Percentiles rank a stretch among this genome's conserved stretches.
These are phyloP conservation scores for Cucumis hystrix DNA, from an alignment of 306 rosid species.

Conservation along the genomic window DNA sequence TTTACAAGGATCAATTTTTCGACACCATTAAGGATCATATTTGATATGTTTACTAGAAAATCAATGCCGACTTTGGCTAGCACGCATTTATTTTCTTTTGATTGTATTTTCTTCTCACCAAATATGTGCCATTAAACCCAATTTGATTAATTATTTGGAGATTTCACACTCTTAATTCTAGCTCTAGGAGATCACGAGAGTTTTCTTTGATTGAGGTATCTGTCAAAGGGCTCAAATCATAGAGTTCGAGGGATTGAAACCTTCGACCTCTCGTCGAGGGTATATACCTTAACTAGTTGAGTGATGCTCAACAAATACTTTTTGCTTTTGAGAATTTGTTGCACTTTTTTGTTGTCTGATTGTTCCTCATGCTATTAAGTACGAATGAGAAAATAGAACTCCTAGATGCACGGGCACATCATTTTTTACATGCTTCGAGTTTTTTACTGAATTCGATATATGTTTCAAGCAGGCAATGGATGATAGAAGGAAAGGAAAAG, in stretches of 20 bases:
- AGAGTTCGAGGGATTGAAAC: not conserved
- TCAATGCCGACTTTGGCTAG: not conserved
- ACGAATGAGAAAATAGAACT: not conserved
- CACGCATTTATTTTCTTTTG: not conserved
- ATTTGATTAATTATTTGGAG: not conserved
- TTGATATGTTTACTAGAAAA: not conserved
- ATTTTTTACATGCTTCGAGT: not conserved
- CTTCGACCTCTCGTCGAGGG: not conserved
- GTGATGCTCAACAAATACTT: not conserved
- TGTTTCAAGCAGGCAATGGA: slow-evolving; percentile 32
- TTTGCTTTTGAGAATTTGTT: not conserved
- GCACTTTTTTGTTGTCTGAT: not conserved
- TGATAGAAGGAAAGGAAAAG: slow-evolving; percentile 41
- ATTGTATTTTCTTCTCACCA: not conserved
- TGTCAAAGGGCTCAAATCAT: not conserved
- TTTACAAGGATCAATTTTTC: not conserved
- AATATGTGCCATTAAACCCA: not conserved
- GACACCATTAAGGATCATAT: not conserved
- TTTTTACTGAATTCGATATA: not conserved
- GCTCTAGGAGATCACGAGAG: not conserved
- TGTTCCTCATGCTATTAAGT: not conserved
- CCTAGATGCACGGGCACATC: not conserved
- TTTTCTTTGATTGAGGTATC: not conserved
- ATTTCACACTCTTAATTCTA: not conserved
- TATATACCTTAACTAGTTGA: too few relatives aligned